These are phyloP conservation scores for Tardiomyces blankii DNA, from an alignment of 1,139 yeast species.

Conservation along the genomic window DNA sequence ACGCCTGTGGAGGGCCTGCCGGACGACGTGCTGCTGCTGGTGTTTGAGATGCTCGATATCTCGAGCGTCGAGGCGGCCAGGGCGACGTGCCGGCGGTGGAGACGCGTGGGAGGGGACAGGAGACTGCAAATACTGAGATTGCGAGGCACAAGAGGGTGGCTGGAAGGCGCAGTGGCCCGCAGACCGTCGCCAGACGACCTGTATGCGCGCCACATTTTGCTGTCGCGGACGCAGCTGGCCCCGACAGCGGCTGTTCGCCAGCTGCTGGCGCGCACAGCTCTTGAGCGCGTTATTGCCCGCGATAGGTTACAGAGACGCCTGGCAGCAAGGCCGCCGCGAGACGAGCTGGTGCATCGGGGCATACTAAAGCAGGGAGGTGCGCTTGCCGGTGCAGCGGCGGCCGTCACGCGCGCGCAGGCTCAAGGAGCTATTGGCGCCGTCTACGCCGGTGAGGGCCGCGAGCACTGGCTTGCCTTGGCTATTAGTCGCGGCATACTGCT, in stretches of 20 bases:
- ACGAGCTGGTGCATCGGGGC: slow-evolving; percentile 16
- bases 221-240: slow-evolving; percentile 15
- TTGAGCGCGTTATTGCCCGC: slow-evolving; percentile 2
- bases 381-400: slow-evolving; percentile 1
- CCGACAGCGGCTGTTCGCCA: slow-evolving; percentile 15
- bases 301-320: slow-evolving; percentile 11
- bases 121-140: slow-evolving; percentile 13
- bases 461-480: neutral
- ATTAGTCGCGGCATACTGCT: neutral
- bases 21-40: slow-evolving; percentile 15
- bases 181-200: slow-evolving; percentile 18
- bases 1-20: slow-evolving; percentile 10
- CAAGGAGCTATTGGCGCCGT: slow-evolving; percentile 1
- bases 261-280: slow-evolving; percentile 7
- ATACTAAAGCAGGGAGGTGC: slow-evolving; percentile 7
- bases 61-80: slow-evolving; percentile 16
- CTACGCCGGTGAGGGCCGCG: neutral
- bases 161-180: slow-evolving; percentile 9
- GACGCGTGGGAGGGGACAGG: slow-evolving; percentile 16
- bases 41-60: slow-evolving; percentile 17
- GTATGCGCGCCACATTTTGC: slow-evolving; percentile 16
- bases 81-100: slow-evolving; percentile 12
- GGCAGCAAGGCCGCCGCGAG: slow-evolving; percentile 14
- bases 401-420: slow-evolving; percentile 3
- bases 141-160: slow-evolving; percentile 12